phyloP scores from a whole-genome alignment of 2,329 filamentous ascomycete species.

The Penicillium sp. region DNA sequence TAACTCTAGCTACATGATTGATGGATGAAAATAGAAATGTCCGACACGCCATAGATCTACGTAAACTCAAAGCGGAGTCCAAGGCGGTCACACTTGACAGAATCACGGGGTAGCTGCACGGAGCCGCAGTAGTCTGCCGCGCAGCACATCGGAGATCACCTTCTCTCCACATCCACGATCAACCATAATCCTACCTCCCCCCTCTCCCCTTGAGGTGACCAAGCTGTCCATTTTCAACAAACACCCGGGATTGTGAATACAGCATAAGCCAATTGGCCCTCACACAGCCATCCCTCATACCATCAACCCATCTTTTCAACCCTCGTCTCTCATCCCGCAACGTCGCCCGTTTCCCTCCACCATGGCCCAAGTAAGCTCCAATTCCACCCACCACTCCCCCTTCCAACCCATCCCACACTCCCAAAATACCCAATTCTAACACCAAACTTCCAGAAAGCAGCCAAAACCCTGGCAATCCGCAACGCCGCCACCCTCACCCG shows the following conservation, averaged over 20 bases:
- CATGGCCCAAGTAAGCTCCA: conserved; percentile 38
- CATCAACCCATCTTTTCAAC: not conserved
- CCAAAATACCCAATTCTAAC: not conserved
- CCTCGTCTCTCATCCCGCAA: not conserved
- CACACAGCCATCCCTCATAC: not conserved
- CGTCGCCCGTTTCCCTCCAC: conserved; percentile 6
- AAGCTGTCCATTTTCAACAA: conserved; percentile 1
- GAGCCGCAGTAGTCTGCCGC: not conserved
- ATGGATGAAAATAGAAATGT: not conserved
- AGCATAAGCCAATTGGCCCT: not conserved
- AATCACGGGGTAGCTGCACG: not conserved
- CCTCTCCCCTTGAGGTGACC: not conserved
- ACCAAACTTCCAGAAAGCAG: conserved; percentile 50
- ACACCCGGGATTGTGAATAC: not conserved
- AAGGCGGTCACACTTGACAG: conserved; percentile 3
- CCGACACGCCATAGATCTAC: not conserved
- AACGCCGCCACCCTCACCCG: conserved; percentile 79
- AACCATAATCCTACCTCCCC: not conserved
- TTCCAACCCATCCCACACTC: conserved; percentile 1
- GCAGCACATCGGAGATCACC: not conserved
- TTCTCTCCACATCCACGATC: not conserved
- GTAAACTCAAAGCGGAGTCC: not conserved
- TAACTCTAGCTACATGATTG: not conserved
- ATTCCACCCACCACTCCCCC: not conserved
- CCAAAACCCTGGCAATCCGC: conserved; percentile 71